Base-by-base conservation (phyloP, 2,329 filamentous ascomycete species). In the Sordariomycetes sp. region DNA sequence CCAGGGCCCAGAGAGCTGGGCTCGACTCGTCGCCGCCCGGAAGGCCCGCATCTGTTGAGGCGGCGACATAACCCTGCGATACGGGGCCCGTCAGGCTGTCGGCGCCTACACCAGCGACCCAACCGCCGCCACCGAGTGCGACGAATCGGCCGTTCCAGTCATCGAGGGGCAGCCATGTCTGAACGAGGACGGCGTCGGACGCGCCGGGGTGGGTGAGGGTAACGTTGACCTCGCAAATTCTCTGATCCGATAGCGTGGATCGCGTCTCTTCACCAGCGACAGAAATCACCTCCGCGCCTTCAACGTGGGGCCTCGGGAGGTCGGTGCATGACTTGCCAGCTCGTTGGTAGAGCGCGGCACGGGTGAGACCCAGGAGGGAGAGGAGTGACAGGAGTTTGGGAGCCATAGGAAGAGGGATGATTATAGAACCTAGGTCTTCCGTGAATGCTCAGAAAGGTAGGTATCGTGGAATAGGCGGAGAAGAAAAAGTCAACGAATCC, bases 171-270 rank as follows among this genome's bases (percentile, higher is more conserved):
- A 64, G 61, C 61, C 59, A 63, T 6, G 59, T 52, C 54, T 61
- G 57, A 10, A 63, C 58, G 20, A 57, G 39, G 35, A 64, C 59
- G 2, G 52, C 53, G 53, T 64, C 61, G 52, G 57, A 52, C 13
- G 36, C 53, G 15, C 58, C 61, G 7, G 50, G 56, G 36, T 64
- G 61, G 7, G 55, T 57, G 25, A 60, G 53, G 3, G 55, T 48
- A 2, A 64, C 56, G 20, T 60, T 63, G 4, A 61, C 59, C 42
- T 64, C 61, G 55, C 63, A 64, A 17, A 64, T 52, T 56, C 32
- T 55, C 35, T 59, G n/a, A 22, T 32, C n/a, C 51, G 52, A 42
- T 2, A 22, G 32, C 28, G n/a, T 52, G 17, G n/a, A 50, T 24
- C 10, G 45, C 10, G 20, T 50, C 7, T 50, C 45, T 8, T 7